Conservation (phyloP, 2,329 filamentous ascomycete species). For the Sarocladium strictum region DNA sequence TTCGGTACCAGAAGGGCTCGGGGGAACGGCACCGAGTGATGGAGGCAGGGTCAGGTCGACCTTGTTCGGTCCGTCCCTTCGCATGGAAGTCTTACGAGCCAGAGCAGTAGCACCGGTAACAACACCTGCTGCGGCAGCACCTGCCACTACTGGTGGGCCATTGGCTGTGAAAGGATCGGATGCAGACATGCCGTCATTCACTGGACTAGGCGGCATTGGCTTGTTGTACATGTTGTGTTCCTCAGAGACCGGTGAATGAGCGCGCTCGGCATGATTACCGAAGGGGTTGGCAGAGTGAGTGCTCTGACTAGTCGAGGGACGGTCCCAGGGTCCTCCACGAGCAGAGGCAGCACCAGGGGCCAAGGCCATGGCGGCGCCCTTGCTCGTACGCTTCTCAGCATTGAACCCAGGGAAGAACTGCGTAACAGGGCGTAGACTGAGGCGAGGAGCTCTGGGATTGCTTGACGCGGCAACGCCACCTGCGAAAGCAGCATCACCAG, state of each 20-base stretch:
- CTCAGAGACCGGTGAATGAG: constrained; percentile 35
- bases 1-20: constrained; percentile 50
- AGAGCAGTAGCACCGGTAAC: constrained; percentile 24
- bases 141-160: constrained; percentile 31
- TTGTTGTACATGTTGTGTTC: constrained; percentile 19
- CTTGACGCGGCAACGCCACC: constrained; percentile 19
- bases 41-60: constrained; percentile 48
- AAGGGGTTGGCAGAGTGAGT: constrained; percentile 60
- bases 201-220: constrained; percentile 24
- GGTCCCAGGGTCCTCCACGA: constrained; percentile 34
- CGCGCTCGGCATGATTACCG: constrained; percentile 50
- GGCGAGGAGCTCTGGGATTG: constrained; percentile 58
- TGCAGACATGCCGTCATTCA: constrained; percentile 31
- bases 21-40: constrained; percentile 23
- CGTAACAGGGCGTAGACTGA: constrained; percentile 79
- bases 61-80: constrained; percentile 40
- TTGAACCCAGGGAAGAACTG: constrained; percentile 69
- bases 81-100: constrained; percentile 50
- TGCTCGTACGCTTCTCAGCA: constrained; percentile 45
- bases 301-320: constrained; percentile 38
- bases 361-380: constrained; percentile 36
- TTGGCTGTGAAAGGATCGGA: constrained; percentile 32
- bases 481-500: constrained; percentile 21
- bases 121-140: constrained; percentile 14
- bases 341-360: constrained; percentile 21